These are phyloP conservation scores for Kwoniella botswanensis DNA, from an alignment of 768 basidiomycete genomes.

Conservation along the genomic window DNA sequence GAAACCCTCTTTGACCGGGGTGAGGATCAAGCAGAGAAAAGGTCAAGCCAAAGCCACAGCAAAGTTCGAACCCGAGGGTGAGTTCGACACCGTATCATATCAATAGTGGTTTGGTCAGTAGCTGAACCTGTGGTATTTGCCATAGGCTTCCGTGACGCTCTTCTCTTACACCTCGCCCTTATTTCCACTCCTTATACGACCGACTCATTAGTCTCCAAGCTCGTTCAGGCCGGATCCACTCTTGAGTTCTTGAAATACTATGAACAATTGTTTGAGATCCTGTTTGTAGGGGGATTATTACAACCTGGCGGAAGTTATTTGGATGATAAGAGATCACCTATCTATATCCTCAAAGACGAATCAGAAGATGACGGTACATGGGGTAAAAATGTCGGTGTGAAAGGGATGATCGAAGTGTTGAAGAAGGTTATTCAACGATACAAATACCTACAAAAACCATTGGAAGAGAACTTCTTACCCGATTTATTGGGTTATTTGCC, in stretches of 20 bases:
- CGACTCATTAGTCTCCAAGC: slow-evolving; percentile 58
- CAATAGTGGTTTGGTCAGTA: too few species aligned
- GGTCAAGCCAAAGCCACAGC: slow-evolving; percentile 55
- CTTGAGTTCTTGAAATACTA: slow-evolving; percentile 98
- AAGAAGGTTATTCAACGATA: slow-evolving; percentile 97
- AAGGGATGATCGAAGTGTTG: slow-evolving; percentile 90
- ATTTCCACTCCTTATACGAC: slow-evolving; percentile 49
- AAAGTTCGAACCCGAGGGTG: slow-evolving; percentile 58
- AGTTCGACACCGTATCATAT: slow-evolving; percentile 19
- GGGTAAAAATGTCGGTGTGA: slow-evolving; percentile 65
- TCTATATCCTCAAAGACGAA: slow-evolving; percentile 61
- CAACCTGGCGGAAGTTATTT: slow-evolving; percentile 93
- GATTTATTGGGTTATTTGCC: slow-evolving; percentile 73
- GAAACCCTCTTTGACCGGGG: slow-evolving; percentile 55
- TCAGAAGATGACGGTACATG: slow-evolving; percentile 62
- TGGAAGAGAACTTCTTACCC: slow-evolving; percentile 83
- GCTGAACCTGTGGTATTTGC: background rate
- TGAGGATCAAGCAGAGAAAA: slow-evolving; percentile 58
- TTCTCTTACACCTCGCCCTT: slow-evolving; percentile 54
- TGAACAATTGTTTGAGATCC: slow-evolving; percentile 92
- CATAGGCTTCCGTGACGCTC: slow-evolving; percentile 56
- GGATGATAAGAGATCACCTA: slow-evolving; percentile 79
- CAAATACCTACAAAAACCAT: slow-evolving; percentile 97
- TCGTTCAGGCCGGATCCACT: slow-evolving; percentile 87
- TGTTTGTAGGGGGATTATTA: slow-evolving; percentile 92